Base-by-base conservation (phyloP, 495 filamentous ascomycete species). In the Tuber aestivum region DNA sequence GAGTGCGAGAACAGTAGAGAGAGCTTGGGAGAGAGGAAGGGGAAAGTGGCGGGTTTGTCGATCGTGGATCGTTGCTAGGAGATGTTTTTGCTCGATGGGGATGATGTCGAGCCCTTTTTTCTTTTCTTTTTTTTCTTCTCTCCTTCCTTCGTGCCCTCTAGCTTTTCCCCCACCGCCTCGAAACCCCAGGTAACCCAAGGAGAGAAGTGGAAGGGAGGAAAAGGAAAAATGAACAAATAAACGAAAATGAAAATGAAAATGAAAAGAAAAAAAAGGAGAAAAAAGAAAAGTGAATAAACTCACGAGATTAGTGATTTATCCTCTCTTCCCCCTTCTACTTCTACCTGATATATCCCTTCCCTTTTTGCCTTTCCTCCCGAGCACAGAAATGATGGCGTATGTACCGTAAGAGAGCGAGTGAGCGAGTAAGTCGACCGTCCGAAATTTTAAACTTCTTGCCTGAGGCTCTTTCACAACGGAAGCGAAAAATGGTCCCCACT, bases 11-110 rank as follows among this genome's bases (percentile, higher is more conserved):
- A 18, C 27, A 65, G 50, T 16, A 61, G 56, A 32, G 56, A 61
- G 56, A 32, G 56, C 14, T 65, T 6, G 27, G n/a, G n/a, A 35
- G 56, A 65, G 27, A 65, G 56, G 56, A 35, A 65, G 56, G 56
- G 56, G 35, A 10, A 65, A 35, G 56, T 18, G 27, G 27, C 8
- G 56, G 56, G 27, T 35, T 42, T 79, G 77, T 71, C 70, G 78
- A 79, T 79, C 70, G 72, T 76, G 76, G 61, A 72, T 79, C 70
- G 77, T 74, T 79, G 76, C 78, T 23, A 79, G 78, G 78, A 75
- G 72, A 75, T 75, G 77, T 79, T 79, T 79, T 77, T 72, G 76
- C 76, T 79, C 73, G 78, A 79, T 79, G 78, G 56, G 77, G 76
- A 79, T 79, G 78, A 79, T 79, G 78, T 79, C 42, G 72, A 79